Evolutionary conservation across 23 red algal species (phyloP).

Genomic region (Chondrus crispus): DNA sequence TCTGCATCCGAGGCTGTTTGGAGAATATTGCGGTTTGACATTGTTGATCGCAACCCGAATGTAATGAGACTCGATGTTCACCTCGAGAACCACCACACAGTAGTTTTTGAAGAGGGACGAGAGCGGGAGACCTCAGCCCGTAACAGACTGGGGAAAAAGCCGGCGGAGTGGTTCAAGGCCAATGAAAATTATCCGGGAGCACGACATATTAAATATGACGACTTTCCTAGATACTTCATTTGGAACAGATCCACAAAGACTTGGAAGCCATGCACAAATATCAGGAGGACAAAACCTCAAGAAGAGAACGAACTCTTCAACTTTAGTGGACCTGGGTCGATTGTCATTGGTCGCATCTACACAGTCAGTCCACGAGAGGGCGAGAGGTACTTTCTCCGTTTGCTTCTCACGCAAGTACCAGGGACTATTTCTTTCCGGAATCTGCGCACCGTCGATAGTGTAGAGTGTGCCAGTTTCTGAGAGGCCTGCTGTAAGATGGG

Average conservation of each 20-base stretch:
- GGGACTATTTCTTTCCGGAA: background rate
- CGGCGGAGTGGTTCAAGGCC: background rate
- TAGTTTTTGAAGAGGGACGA: background rate
- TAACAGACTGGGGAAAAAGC: background rate
- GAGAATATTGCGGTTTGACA: background rate
- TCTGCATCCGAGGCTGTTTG: background rate
- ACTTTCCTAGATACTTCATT: conserved; percentile 4
- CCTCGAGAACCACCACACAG: background rate
- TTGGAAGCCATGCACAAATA: background rate
- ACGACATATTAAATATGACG: background rate
- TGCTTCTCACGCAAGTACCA: background rate
- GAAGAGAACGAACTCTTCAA: background rate
- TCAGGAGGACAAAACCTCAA: background rate
- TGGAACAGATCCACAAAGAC: background rate
- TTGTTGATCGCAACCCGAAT: background rate
- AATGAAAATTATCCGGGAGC: background rate
- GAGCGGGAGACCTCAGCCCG: background rate
- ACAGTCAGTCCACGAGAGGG: background rate
- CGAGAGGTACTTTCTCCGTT: background rate
- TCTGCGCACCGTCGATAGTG: background rate
- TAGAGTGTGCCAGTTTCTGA: background rate
- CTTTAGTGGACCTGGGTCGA: background rate
- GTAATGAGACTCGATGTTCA: background rate
- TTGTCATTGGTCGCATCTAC: background rate
- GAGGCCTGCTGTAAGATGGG: background rate